Base-by-base conservation (phyloP, 805 yeast species). In the Hanseniaspora hatyaiensis region DNA sequence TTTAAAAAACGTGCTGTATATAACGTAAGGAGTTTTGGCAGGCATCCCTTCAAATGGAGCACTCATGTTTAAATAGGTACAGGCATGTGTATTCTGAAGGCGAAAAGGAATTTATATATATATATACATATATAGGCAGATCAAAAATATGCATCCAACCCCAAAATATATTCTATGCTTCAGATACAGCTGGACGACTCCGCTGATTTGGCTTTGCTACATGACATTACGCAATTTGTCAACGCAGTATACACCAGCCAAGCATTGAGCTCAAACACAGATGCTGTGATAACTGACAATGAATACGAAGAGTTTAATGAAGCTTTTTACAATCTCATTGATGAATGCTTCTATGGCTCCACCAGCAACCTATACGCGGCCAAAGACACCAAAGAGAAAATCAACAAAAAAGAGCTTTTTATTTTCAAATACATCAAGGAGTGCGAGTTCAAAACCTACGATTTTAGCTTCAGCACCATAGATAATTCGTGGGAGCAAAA, bases 271-370 rank as follows among this genome's bases (percentile, higher is more conserved):
- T 6, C 22, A 8, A 37, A 26, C 15, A n/a, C 31, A 8, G 4
- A 24, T 8, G 31, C 16, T 8, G 16, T 8, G 8, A 37, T 37
- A 24, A 37, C 28, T 3, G 19, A 15, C 4, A 28, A 37, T 6
- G 40, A 37, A 18, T 37, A 37, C 16, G 16, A 15, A n/a, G 30
- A 23, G 11, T 37, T 37, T 26, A 24, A 37, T 16, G 30, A 24
- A 24, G 30, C 40, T 18, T 16, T 37, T 11, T 34, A 34, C n/a
- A 34, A 34, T n/a, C 39, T 34, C 23, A 28, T 34, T 22, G 39
- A 34, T 22, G 39, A 34, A n/a, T 34, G 39, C 15, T 34, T 34
- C 9, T 34, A 34, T 13, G 39, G 39, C 3, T 15, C 13, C 19
- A 34, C 39, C 20, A 34, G 39, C n/a, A 19, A n/a, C 8, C 6